Evolutionary conservation across 345 rosid species (phyloP).

Genomic region (Tarenaya hassleriana): DNA sequence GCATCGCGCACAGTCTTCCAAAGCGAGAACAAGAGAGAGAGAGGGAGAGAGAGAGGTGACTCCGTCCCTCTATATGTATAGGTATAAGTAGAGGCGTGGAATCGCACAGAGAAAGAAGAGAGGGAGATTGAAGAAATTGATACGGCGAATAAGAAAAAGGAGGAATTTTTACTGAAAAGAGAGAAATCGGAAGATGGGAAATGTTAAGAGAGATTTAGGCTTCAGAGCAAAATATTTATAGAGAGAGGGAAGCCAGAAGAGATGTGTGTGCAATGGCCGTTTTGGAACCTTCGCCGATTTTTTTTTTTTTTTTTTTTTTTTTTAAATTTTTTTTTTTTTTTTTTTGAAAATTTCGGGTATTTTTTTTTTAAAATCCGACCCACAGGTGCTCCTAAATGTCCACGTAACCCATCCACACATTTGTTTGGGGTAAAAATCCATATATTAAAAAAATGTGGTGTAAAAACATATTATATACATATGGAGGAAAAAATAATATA

Average conservation of each 20-base stretch:
- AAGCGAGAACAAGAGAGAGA: slow-evolving; percentile 1
- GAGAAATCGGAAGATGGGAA: background rate
- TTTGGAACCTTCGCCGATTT: slow-evolving; percentile 15
- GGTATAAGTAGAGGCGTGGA: background rate
- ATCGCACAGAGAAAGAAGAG: slow-evolving; percentile 15
- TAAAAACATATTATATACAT: too few relatives aligned
- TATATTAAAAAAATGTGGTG: too few relatives aligned
- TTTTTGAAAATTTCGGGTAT: too few relatives aligned
- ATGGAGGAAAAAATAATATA: too few relatives aligned
- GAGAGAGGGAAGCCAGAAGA: background rate
- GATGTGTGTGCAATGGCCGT: slow-evolving; percentile 20
- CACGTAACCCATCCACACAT: too few relatives aligned
- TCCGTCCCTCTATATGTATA: background rate
- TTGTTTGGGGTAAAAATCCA: too few relatives aligned
- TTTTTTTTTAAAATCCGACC: too few relatives aligned
- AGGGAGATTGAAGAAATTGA: background rate
- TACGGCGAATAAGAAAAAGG: too few relatives aligned
- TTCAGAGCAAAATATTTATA: slow-evolving; percentile 24
- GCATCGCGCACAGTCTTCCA: slow-evolving; percentile 12
- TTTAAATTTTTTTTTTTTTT: background rate
- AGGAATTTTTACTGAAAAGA: too few relatives aligned
- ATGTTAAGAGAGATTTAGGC: slow-evolving; percentile 10
- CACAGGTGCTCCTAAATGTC: too few relatives aligned
- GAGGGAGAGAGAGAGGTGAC: slow-evolving; percentile 13
- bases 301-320: background rate